phyloP scores from a whole-genome alignment of 1,284 basidiomycete genomes.

The Cryptococcus sp. region DNA sequence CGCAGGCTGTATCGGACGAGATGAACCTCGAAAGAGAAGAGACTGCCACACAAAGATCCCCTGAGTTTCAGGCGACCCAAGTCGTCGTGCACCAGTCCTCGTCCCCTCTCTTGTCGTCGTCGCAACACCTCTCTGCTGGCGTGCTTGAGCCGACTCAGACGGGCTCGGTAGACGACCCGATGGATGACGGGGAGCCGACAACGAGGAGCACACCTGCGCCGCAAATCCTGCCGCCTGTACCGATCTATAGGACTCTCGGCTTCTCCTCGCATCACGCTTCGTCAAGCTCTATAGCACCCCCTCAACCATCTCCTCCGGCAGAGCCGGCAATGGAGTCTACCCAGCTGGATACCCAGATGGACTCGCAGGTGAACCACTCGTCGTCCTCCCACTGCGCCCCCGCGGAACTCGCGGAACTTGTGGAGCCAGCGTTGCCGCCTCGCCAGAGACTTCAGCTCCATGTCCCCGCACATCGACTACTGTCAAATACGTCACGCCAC shows the following conservation, averaged over 20 bases:
- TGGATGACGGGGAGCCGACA: neutral
- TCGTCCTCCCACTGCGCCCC: too few relatives aligned
- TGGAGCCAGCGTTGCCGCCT: too few relatives aligned
- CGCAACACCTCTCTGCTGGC: neutral
- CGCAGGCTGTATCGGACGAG: constrained; percentile 2
- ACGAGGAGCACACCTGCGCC: too few relatives aligned
- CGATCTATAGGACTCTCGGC: too few relatives aligned
- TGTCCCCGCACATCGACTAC: too few relatives aligned
- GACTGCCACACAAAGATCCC: constrained; percentile 2
- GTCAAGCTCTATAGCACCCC: too few relatives aligned
- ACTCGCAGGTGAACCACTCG: too few relatives aligned
- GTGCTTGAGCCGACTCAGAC: neutral
- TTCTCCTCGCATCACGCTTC: too few relatives aligned
- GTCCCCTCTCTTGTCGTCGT: neutral
- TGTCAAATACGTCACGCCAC: neutral
- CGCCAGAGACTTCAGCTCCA: too few relatives aligned
- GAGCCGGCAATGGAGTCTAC: neutral
- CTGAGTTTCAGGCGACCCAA: constrained; percentile 16
- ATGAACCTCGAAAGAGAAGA: neutral
- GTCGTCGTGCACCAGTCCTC: neutral
- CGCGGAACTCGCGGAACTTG: too few relatives aligned
- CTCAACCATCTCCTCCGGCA: too few relatives aligned
- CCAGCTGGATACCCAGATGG: constrained; percentile 4
- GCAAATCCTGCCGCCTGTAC: too few relatives aligned
- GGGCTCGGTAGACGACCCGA: neutral